Conservation (phyloP, 2,329 filamentous ascomycete species). For the Rutstroemia sydowiana region DNA sequence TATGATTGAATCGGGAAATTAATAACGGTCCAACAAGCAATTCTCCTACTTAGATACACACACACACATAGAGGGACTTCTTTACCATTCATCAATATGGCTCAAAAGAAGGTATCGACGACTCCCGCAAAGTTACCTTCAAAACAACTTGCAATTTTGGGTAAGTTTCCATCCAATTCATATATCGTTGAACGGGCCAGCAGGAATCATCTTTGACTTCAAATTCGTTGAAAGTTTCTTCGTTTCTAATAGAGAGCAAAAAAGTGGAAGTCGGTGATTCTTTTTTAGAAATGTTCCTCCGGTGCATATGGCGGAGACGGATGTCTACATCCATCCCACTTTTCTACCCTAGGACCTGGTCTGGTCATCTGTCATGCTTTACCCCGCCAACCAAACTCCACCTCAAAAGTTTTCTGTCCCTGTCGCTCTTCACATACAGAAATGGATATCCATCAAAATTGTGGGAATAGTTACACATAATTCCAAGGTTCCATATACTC, state of each 20-base stretch:
- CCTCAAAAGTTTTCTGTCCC: background rate
- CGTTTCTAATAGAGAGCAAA: background rate
- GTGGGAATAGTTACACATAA: background rate
- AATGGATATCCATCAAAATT: background rate
- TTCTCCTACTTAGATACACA: too few relatives aligned
- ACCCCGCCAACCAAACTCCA: background rate
- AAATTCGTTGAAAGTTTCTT: conserved; percentile 9
- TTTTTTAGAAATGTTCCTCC: background rate
- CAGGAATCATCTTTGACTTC: background rate
- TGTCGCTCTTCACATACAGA: too few relatives aligned
- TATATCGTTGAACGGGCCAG: background rate
- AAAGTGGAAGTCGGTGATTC: background rate
- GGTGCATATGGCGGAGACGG: background rate
- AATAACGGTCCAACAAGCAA: background rate
- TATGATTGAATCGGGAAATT: background rate
- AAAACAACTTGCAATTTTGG: conserved; percentile 69
- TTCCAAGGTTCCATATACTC: background rate
- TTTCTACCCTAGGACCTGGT: background rate
- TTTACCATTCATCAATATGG: conserved; percentile 8
- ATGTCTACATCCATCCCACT: background rate
- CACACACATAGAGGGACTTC: background rate
- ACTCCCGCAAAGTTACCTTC: conserved; percentile 57
- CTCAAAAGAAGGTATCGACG: conserved; percentile 24
- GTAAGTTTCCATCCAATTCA: conserved; percentile 40
- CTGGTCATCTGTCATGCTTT: too few relatives aligned